Percentiles rank a stretch among this genome's conserved stretches.
Conservation (phyloP, 768 basidiomycete genomes). For the Tulasnella sp. region DNA sequence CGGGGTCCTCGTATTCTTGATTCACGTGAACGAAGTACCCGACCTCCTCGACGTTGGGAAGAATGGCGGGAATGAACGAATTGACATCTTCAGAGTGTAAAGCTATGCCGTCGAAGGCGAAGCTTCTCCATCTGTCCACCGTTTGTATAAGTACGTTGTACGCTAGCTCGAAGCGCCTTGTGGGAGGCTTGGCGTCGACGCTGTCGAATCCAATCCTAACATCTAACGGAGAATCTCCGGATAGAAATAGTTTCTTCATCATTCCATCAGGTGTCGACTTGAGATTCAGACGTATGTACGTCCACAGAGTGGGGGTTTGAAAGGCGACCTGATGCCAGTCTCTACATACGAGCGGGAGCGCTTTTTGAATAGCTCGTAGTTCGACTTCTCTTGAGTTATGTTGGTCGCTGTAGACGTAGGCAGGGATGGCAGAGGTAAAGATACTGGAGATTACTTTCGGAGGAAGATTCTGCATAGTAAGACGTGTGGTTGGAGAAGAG, state of each 20-base stretch:
- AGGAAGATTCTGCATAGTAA: neutral
- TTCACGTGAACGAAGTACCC: neutral
- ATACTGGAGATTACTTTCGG: neutral
- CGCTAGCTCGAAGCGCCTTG: neutral
- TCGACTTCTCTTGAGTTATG: neutral
- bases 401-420: neutral
- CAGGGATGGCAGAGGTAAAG: neutral
- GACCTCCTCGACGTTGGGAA: neutral
- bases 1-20: neutral
- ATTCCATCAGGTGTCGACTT: neutral
- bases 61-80: neutral
- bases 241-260: neutral
- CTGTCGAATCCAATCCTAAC: neutral
- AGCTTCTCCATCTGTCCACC: neutral
- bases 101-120: neutral
- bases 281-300: neutral
- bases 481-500: neutral
- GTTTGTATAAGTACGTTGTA: neutral
- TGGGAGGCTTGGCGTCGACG: neutral
- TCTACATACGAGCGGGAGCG: neutral
- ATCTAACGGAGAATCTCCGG: neutral
- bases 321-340: neutral
- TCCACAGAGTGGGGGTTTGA: neutral
- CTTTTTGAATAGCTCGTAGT: neutral
- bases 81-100: neutral